Conservation (phyloP, 2,329 filamentous ascomycete genomes). For the Colletotrichum ledebouriae region DNA sequence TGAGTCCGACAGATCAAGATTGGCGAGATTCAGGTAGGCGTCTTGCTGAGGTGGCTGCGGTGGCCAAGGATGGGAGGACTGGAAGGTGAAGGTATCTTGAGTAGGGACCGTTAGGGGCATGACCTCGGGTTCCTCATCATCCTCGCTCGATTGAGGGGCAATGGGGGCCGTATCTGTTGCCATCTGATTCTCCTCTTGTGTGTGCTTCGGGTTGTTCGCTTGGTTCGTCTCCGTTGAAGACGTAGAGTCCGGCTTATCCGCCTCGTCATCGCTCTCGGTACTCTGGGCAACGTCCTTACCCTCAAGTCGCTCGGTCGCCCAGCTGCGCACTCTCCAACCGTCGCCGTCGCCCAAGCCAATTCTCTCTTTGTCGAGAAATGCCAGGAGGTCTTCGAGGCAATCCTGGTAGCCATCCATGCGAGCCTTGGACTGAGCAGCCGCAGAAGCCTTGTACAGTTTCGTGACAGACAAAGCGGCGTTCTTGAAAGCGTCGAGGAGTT, state of each 20-base stretch:
- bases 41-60: slow-evolving; percentile 60
- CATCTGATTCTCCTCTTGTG: slow-evolving; percentile 42
- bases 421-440: slow-evolving; percentile 80
- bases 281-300: slow-evolving; percentile 66
- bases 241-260: slow-evolving; percentile 71
- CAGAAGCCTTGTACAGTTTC: slow-evolving; percentile 94
- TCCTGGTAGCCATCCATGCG: slow-evolving; percentile 91
- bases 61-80: slow-evolving; percentile 69
- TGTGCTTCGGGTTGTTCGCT: slow-evolving; percentile 52
- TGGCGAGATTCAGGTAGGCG: slow-evolving; percentile 71
- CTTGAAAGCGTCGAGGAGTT: slow-evolving; percentile 90
- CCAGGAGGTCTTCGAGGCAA: slow-evolving; percentile 89
- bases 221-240: slow-evolving; percentile 71
- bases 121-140: slow-evolving; percentile 44
- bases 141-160: slow-evolving; percentile 26
- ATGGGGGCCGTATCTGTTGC: slow-evolving; percentile 54
- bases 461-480: slow-evolving; percentile 93
- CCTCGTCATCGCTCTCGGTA: slow-evolving; percentile 78
- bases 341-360: slow-evolving; percentile 85
- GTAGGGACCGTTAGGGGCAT: slow-evolving; percentile 64
- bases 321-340: slow-evolving; percentile 72
- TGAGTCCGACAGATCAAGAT: slow-evolving; percentile 70
- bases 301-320: slow-evolving; percentile 78
- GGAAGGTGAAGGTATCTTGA: slow-evolving; percentile 77
- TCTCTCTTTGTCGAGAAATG: slow-evolving; percentile 85